Evolutionary conservation across 1,284 basidiomycete species (phyloP).

Genomic region (Rhodotorula sp.): DNA sequence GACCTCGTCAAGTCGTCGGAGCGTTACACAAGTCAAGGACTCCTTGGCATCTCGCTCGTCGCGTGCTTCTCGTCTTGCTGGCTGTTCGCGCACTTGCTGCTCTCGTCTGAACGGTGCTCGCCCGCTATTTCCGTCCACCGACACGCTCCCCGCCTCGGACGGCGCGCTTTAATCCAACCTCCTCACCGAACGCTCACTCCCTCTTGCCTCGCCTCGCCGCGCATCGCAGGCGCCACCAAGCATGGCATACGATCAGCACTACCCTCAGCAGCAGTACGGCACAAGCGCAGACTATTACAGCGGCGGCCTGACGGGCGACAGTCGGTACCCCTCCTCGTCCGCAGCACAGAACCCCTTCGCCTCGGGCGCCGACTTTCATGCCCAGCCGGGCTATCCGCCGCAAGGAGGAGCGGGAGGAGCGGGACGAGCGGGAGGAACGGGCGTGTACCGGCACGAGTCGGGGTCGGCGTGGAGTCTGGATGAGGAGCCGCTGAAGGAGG

Average conservation of each 20-base stretch:
- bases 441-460: neutral
- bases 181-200: neutral
- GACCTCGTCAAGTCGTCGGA: no score
- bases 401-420: neutral
- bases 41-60: neutral
- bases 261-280: neutral
- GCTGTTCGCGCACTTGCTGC: neutral
- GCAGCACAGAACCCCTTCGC: conserved; percentile 3
- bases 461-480: conserved; percentile 18
- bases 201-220: neutral
- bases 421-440: no score
- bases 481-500: conserved; percentile 1
- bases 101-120: neutral
- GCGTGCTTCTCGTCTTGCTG: neutral
- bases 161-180: neutral
- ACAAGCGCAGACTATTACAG: neutral
- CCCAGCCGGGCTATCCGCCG: conserved; percentile 1
- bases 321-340: neutral
- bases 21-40: no score
- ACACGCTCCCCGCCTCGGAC: neutral
- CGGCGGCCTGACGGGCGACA: neutral
- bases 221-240: neutral
- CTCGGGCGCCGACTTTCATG: neutral
- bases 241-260: conserved; percentile 3
- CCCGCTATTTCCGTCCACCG: neutral